Conservation (phyloP, 2,329 filamentous ascomycete species). For the Fonsecaea monophora region DNA sequence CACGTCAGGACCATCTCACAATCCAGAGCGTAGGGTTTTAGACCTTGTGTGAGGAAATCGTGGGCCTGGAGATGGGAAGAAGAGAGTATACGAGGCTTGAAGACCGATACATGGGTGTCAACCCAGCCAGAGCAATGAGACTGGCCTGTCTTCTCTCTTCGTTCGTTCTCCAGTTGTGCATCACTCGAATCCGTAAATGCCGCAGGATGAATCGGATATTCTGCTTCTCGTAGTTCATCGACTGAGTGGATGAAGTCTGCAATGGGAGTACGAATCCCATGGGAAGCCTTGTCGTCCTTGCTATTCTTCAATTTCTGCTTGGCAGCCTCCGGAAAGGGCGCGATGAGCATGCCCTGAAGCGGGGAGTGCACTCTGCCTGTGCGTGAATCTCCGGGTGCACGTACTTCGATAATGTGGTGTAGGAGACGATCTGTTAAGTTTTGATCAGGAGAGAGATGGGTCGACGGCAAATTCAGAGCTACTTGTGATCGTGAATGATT, state of each 20-base stretch:
- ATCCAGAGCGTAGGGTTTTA: slow-evolving; percentile 80
- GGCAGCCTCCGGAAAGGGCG: slow-evolving; percentile 69
- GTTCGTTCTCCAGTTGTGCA: slow-evolving; percentile 59
- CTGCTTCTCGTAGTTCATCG: slow-evolving; percentile 79
- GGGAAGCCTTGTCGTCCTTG: slow-evolving; percentile 69
- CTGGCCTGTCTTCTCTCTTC: slow-evolving; percentile 59
- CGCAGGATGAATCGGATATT: slow-evolving; percentile 83
- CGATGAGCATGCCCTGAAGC: slow-evolving; percentile 79
- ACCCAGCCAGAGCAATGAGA: slow-evolving; percentile 73
- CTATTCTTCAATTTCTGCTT: slow-evolving; percentile 67
- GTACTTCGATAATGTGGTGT: slow-evolving; percentile 85
- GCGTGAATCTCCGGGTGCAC: slow-evolving; percentile 83
- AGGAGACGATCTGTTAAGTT: slow-evolving; percentile 70
- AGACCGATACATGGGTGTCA: slow-evolving; percentile 76
- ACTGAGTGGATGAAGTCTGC: slow-evolving; percentile 76
- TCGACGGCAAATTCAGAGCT: background rate
- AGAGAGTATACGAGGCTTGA: slow-evolving; percentile 3
- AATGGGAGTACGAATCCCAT: slow-evolving; percentile 79
- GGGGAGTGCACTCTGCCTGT: slow-evolving; percentile 84
- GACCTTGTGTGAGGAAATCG: slow-evolving; percentile 71
- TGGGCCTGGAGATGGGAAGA: background rate
- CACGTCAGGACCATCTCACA: slow-evolving; percentile 98
- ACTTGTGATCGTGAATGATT: background rate
- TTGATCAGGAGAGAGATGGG: background rate
- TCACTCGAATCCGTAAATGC: slow-evolving; percentile 66